These are phyloP conservation scores for Pseudocercospora cruenta DNA, from an alignment of 2,329 filamentous ascomycete species.

Conservation along the genomic window DNA sequence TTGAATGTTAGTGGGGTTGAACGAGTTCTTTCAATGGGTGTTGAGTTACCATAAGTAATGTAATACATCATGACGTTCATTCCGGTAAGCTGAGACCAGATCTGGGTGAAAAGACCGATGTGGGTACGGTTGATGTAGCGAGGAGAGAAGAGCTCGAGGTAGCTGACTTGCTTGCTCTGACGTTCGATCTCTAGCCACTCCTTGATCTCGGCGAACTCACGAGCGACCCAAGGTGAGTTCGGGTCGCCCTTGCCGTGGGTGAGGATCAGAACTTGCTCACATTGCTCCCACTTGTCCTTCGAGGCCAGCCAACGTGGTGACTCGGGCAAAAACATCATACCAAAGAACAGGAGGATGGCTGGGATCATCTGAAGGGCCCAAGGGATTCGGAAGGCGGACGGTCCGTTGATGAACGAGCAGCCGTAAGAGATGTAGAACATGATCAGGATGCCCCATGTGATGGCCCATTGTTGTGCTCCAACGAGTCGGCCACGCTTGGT, in stretches of 20 bases:
- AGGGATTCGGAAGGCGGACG: slow-evolving; percentile 58
- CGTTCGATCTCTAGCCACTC: slow-evolving; percentile 72
- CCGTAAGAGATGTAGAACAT: slow-evolving; percentile 60
- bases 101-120: slow-evolving; percentile 72
- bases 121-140: slow-evolving; percentile 74
- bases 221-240: slow-evolving; percentile 59
- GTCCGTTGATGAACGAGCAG: slow-evolving; percentile 62
- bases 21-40: too few species aligned
- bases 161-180: slow-evolving; percentile 68
- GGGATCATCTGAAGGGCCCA: slow-evolving; percentile 53
- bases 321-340: slow-evolving; percentile 66
- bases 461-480: slow-evolving; percentile 73
- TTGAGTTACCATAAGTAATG: background rate
- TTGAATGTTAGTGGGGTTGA: too few species aligned
- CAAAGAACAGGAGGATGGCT: slow-evolving; percentile 49
- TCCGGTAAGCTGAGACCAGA: slow-evolving; percentile 75
- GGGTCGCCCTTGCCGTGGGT: slow-evolving; percentile 60
- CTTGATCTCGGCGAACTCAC: slow-evolving; percentile 69
- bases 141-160: slow-evolving; percentile 72
- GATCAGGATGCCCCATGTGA: slow-evolving; percentile 53
- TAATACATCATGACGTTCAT: slow-evolving; percentile 71
- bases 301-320: slow-evolving; percentile 67
- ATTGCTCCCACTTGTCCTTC: slow-evolving; percentile 66
- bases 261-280: slow-evolving; percentile 62
- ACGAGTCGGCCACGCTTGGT: slow-evolving; percentile 66